Percentiles rank a stretch among this genome's conserved stretches.
Evolutionary conservation across 257 asterid species (phyloP).

Genomic region (Jasminum sambac): DNA sequence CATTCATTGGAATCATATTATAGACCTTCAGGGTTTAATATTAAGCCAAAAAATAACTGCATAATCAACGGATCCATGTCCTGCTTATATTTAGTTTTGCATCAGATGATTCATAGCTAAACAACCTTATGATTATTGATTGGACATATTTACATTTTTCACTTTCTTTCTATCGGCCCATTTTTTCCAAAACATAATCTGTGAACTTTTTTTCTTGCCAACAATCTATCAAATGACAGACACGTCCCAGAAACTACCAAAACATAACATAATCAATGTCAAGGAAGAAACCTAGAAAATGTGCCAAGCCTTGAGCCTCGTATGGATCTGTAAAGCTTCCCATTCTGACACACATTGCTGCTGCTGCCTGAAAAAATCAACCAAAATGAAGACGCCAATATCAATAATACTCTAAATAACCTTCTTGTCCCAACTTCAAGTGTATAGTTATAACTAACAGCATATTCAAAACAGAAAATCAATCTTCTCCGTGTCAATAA

Average conservation of each 20-base stretch:
- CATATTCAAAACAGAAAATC: neutral
- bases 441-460: conserved; percentile 17
- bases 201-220: neutral
- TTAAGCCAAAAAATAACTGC: neutral
- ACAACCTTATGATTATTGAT: neutral
- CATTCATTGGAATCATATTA: neutral
- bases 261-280: neutral
- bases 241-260: neutral
- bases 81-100: neutral
- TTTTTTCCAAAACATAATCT: neutral
- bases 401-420: conserved; percentile 2
- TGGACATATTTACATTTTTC: neutral
- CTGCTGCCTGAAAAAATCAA: conserved; percentile 78
- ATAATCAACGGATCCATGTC: neutral
- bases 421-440: conserved; percentile 7
- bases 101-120: neutral
- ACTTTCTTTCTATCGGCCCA: neutral
- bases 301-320: conserved; percentile 97
- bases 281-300: conserved; percentile 73
- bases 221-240: neutral
- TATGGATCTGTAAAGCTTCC: conserved; percentile 94
- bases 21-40: neutral
- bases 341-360: conserved; percentile 91
- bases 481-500: neutral
- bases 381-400: neutral